Evolutionary conservation across 1,139 yeast genomes (phyloP).

Genomic region (Petasospora fabianii): DNA sequence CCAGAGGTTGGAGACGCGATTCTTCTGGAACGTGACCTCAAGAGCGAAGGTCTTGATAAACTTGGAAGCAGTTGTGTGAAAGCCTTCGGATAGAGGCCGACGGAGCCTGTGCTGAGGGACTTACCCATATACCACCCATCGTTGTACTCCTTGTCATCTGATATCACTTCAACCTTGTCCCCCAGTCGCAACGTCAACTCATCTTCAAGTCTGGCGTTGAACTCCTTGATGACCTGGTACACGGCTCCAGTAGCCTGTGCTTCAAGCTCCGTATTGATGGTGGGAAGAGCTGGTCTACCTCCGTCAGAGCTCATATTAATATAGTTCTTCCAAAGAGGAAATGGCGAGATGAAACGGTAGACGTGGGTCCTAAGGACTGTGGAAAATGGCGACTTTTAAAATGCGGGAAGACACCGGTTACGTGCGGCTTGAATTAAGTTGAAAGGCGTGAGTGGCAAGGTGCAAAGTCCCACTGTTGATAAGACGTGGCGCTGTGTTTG

Average conservation of each 20-base stretch:
- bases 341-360: slow-evolving; percentile 11
- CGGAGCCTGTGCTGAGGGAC: slow-evolving; percentile 63
- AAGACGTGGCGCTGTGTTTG: background rate
- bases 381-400: background rate
- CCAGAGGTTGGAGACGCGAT: slow-evolving; percentile 29
- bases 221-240: slow-evolving; percentile 74
- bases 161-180: slow-evolving; percentile 81
- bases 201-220: slow-evolving; percentile 82
- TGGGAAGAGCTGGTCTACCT: slow-evolving; percentile 15
- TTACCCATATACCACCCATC: slow-evolving; percentile 99
- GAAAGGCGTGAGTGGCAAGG: too few relatives aligned
- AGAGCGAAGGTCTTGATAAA: slow-evolving; percentile 32
- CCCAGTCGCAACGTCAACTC: slow-evolving; percentile 80
- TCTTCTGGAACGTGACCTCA: slow-evolving; percentile 60
- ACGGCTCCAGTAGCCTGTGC: slow-evolving; percentile 28
- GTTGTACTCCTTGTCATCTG: slow-evolving; percentile 88
- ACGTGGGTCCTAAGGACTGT: background rate
- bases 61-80: slow-evolving; percentile 55
- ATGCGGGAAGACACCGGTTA: too few relatives aligned
- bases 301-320: background rate
- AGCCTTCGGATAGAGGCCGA: slow-evolving; percentile 86
- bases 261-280: slow-evolving; percentile 17
- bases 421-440: too few relatives aligned
- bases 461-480: too few relatives aligned
- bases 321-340: background rate